A percentile compares a stretch with the other conserved stretches of the same genome.
phyloP scores from a whole-genome alignment of 2,329 filamentous ascomycete species.

The Neonectria faginata region DNA sequence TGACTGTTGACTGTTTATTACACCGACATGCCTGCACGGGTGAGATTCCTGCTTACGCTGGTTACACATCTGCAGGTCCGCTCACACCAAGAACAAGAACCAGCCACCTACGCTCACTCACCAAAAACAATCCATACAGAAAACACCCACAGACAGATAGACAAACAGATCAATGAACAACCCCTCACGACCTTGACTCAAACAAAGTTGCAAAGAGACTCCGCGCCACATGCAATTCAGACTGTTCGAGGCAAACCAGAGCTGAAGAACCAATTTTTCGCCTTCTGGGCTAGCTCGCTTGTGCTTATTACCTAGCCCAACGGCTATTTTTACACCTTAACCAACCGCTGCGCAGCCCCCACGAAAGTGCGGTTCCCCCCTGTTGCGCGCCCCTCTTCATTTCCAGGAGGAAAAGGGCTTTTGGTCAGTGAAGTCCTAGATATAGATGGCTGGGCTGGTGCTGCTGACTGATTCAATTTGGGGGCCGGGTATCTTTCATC shows the following conservation, averaged over 20 bases:
- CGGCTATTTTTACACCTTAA: conserved; percentile 29
- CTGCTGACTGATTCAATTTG: neutral
- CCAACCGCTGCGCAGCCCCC: conserved; percentile 2
- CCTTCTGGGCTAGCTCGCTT: neutral
- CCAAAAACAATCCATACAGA: neutral
- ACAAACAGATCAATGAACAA: too few species aligned
- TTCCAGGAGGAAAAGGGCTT: neutral
- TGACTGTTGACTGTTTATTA: neutral
- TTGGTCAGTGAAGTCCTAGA: neutral
- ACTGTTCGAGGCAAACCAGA: neutral
- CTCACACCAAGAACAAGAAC: neutral
- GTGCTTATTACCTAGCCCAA: conserved; percentile 22
- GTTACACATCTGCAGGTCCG: neutral
- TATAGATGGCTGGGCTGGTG: neutral
- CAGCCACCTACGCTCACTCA: neutral
- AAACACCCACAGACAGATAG: neutral
- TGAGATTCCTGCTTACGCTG: neutral
- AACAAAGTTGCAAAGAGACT: neutral
- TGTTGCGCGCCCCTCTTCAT: neutral
- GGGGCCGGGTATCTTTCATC: too few species aligned
- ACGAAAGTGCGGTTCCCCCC: neutral
- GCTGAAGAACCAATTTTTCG: neutral
- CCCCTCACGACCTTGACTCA: neutral
- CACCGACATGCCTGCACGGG: neutral
- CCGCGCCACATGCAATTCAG: conserved; percentile 3